phyloP scores from a whole-genome alignment of 441 rosid genomes.

The Populus hybrid region DNA sequence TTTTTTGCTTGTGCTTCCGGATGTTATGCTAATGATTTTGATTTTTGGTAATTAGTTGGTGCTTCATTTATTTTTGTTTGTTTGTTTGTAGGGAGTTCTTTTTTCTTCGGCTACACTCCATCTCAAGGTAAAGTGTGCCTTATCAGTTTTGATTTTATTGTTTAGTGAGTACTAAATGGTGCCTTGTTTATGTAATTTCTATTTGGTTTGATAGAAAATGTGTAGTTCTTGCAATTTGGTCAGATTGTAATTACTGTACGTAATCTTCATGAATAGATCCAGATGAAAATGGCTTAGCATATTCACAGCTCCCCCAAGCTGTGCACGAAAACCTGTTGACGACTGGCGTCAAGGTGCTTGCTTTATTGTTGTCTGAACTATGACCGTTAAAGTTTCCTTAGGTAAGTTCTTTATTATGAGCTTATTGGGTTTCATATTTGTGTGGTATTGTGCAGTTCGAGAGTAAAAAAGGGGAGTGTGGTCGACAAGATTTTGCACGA shows the following conservation, averaged over 20 bases:
- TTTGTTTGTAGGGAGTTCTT: too few relatives aligned
- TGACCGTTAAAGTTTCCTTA: not conserved
- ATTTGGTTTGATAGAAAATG: too few relatives aligned
- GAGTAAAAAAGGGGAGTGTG: slow-evolving; percentile 46
- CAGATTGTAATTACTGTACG: not conserved
- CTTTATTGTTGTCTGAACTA: not conserved
- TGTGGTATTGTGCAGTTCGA: slow-evolving; percentile 41
- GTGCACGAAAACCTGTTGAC: slow-evolving; percentile 57
- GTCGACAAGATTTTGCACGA: slow-evolving; percentile 64
- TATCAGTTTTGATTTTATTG: too few relatives aligned
- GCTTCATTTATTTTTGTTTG: too few relatives aligned
- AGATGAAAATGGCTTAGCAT: slow-evolving; percentile 45
- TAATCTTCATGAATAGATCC: slow-evolving; percentile 36
- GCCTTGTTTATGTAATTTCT: too few relatives aligned
- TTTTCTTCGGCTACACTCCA: too few relatives aligned
- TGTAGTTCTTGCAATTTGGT: too few relatives aligned
- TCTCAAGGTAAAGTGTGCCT: too few relatives aligned
- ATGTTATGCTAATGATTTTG: too few relatives aligned
- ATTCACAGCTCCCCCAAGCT: slow-evolving; percentile 45
- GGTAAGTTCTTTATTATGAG: not conserved
- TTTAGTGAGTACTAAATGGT: too few relatives aligned
- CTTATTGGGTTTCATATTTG: slow-evolving; percentile 1
- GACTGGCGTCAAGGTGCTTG: slow-evolving; percentile 44
- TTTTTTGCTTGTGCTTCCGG: too few relatives aligned
- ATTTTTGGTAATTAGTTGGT: too few relatives aligned